Evolutionary conservation across 805 yeast genomes (phyloP).

Genomic region (Ascoidea tarda): DNA sequence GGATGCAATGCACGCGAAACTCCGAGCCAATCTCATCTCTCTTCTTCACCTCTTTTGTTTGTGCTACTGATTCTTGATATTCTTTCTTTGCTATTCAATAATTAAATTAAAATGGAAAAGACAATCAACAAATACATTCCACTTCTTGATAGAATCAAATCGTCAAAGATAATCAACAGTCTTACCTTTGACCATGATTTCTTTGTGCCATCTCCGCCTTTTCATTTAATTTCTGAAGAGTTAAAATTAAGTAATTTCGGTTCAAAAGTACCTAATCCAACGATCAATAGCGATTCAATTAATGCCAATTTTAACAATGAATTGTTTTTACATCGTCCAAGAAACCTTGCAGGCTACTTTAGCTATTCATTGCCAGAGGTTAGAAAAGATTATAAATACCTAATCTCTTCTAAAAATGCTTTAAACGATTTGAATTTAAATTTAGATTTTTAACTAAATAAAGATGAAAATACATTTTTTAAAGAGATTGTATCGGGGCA

Average conservation of each 20-base stretch:
- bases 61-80: too few species aligned
- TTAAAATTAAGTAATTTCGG: constrained; percentile 1
- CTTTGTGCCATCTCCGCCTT: constrained; percentile 7
- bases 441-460: constrained; percentile 12
- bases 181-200: constrained; percentile 3
- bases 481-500: constrained; percentile 51
- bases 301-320: constrained; percentile 4
- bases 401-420: constrained; percentile 48
- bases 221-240: constrained; percentile 6
- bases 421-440: constrained; percentile 45
- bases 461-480: constrained; percentile 28
- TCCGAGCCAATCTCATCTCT: too few species aligned
- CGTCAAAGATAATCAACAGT: background rate
- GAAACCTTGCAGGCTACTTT: constrained; percentile 48
- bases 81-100: too few species aligned
- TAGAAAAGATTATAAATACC: constrained; percentile 35
- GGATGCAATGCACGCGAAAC: too few species aligned
- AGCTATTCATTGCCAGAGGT: constrained; percentile 61
- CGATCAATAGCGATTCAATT: background rate
- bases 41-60: too few species aligned
- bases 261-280: background rate
- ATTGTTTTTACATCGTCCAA: constrained; percentile 32
- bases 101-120: too few species aligned
- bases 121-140: background rate
- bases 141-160: background rate